Base-by-base conservation (phyloP, 305 asterid species). In the Striga hermonthica region DNA sequence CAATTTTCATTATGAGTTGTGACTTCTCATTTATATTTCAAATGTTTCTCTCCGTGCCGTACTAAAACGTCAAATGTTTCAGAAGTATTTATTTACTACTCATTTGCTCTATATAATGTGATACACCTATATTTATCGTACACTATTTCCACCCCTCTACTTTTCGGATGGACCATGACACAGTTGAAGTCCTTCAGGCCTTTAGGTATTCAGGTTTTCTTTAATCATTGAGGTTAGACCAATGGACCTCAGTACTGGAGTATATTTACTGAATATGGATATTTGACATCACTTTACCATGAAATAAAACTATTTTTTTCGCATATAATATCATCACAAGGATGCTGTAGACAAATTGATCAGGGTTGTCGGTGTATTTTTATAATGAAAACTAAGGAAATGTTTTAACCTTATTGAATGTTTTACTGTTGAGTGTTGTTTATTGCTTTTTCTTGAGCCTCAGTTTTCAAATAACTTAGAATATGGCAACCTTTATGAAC, bases 381-480 rank as follows among this genome's bases (percentile, higher is more conserved):
- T 14, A 35, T 7, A 15, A 52, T 55, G 3, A 16, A 39, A 15
- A 39, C 6, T 53, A 12, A 22, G 31, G 31, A 22, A 22, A 22
- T 22, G 31, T 22, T 22, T 22, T 22, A 22, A 22, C 31, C 31
- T 22, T 22, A 22, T 22, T 35, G 44, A 47, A 22, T 35, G 58
- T n/a, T 10, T 45, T 67, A 43, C n/a, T 58, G 34, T 52, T 36
- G 12, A 43, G 8, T 58, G 34, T 52, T 36, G 12, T 40, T 48
- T 47, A 44, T 54, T 52, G 65, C 64, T 67, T 60, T 35, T 12
- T 5, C 56, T 14, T 59, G 72, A 47, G 44, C 57, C 44, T 66
- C 36, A 38, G 53, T 44, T 11, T 57, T 36, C 47, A 43, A 52
- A 39, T 53, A 34, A 15, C 16, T 62, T 62, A 34, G 56, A 9